Percentiles rank a stretch among this genome's conserved stretches.
phyloP scores from a whole-genome alignment of 1,284 basidiomycete genomes.

The Blastosporella zonata region DNA sequence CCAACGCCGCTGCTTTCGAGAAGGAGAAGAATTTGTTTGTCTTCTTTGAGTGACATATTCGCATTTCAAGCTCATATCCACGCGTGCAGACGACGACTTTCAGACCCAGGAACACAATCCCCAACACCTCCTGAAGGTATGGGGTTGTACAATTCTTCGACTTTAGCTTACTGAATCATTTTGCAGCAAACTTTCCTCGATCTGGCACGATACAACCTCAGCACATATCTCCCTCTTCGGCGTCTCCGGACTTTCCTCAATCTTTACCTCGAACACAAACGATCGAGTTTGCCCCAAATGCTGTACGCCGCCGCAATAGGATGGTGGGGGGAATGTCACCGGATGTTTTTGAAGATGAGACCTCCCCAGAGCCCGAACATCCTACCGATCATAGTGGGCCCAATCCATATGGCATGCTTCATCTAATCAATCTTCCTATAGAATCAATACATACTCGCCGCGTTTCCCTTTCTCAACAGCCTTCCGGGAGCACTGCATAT shows the following conservation, averaged over 20 bases:
- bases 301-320: conserved; percentile 20
- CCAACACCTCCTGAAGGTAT: conserved; percentile 30
- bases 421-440: conserved; percentile 13
- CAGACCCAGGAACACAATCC: conserved; percentile 37
- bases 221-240: conserved; percentile 1
- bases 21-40: conserved; percentile 5
- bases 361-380: conserved; percentile 16
- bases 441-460: conserved; percentile 23
- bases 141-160: neutral
- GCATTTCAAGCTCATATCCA: neutral
- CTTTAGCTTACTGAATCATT: neutral
- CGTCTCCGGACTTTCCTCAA: conserved; percentile 17
- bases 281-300: conserved; percentile 50
- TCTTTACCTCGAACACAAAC: conserved; percentile 49
- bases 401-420: neutral
- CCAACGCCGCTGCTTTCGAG: neutral
- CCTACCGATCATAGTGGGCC: conserved; percentile 25
- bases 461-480: conserved; percentile 20
- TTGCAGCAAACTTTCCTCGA: conserved; percentile 18
- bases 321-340: conserved; percentile 9
- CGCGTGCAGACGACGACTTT: conserved; percentile 27
- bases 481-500: conserved; percentile 21
- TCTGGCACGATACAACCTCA: conserved; percentile 30
- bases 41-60: neutral
- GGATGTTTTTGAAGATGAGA: conserved; percentile 18